Evolutionary conservation across 257 asterid genomes (phyloP).

Genomic region (Verbena officinalis): DNA sequence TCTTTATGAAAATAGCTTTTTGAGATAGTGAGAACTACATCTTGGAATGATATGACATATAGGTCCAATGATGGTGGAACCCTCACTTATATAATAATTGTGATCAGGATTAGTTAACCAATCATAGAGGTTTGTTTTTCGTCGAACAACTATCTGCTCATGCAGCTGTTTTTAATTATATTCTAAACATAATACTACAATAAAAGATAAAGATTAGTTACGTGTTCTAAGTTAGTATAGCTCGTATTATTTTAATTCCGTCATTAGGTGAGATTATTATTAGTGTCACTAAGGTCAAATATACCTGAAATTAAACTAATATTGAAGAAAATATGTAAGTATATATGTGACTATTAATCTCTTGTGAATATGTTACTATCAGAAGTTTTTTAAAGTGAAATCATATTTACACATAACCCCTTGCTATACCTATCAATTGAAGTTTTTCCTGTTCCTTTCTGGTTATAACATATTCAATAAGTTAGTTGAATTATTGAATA

Average conservation of each 20-base stretch:
- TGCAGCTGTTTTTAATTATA: not conserved
- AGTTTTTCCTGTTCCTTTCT: not conserved
- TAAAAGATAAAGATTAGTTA: not conserved
- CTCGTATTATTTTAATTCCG: not conserved
- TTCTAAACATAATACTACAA: not conserved
- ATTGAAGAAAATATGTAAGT: not conserved
- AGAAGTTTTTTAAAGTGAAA: slow-evolving; percentile 30
- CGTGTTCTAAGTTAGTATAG: not conserved
- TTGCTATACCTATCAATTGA: slow-evolving; percentile 21
- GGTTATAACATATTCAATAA: slow-evolving; percentile 21
- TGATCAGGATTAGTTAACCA: slow-evolving; percentile 23
- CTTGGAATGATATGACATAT: slow-evolving; percentile 26
- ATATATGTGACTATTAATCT: no score
- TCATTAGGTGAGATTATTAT: slow-evolving; percentile 6
- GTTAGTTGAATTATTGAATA: slow-evolving; percentile 1
- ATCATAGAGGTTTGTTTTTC: slow-evolving; percentile 11
- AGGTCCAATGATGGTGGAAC: slow-evolving; percentile 27
- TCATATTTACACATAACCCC: slow-evolving; percentile 22
- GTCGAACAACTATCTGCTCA: not conserved
- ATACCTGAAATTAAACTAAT: not conserved
- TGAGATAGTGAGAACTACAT: not conserved
- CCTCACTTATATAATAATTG: slow-evolving; percentile 21
- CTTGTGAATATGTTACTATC: not conserved
- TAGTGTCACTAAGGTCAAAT: not conserved
- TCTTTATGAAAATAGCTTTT: slow-evolving; percentile 30